phyloP scores from a whole-genome alignment of 2,329 filamentous ascomycete genomes.

The Cryphonectria nitschkei region DNA sequence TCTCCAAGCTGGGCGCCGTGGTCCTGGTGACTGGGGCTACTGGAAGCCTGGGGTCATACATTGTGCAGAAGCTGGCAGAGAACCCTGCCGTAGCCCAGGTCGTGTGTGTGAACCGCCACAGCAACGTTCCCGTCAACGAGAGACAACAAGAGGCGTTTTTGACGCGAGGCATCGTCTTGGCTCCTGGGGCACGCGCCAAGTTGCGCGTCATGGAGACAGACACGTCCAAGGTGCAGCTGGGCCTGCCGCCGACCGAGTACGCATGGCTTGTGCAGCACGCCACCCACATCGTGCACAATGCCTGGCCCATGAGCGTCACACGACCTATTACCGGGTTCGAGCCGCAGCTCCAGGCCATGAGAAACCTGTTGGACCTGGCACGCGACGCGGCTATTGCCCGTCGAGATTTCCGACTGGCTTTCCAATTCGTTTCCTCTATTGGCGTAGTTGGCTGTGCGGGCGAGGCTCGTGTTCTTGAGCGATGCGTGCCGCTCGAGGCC shows the following conservation, averaged over 20 bases:
- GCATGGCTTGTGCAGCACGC: constrained; percentile 40
- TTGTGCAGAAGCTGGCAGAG: constrained; percentile 38
- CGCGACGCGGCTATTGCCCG: constrained; percentile 8
- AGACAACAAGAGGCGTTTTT: constrained; percentile 41
- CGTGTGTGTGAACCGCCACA: constrained; percentile 51
- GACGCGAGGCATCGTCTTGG: constrained; percentile 22
- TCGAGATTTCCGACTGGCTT: constrained; percentile 33
- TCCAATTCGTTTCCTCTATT: constrained; percentile 49
- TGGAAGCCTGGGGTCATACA: constrained; percentile 44
- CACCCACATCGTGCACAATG: constrained; percentile 56
- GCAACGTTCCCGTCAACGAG: constrained; percentile 29
- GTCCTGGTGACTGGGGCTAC: constrained; percentile 46
- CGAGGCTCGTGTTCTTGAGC: constrained; percentile 46
- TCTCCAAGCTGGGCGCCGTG: no score
- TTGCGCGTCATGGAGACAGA: constrained; percentile 47
- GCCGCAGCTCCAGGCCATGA: constrained; percentile 49
- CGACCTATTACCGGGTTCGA: constrained; percentile 45
- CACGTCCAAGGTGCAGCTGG: constrained; percentile 45
- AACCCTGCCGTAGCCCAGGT: constrained; percentile 36
- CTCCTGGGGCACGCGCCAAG: constrained; percentile 37
- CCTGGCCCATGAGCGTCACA: constrained; percentile 53
- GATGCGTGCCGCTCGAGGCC: constrained; percentile 41
- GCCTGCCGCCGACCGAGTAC: constrained; percentile 45
- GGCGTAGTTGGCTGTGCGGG: constrained; percentile 38
- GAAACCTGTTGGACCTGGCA: constrained; percentile 51